These are phyloP conservation scores for Paramecium sonneborni DNA, from an alignment of 73 alveolate genomes.

Conservation along the genomic window DNA sequence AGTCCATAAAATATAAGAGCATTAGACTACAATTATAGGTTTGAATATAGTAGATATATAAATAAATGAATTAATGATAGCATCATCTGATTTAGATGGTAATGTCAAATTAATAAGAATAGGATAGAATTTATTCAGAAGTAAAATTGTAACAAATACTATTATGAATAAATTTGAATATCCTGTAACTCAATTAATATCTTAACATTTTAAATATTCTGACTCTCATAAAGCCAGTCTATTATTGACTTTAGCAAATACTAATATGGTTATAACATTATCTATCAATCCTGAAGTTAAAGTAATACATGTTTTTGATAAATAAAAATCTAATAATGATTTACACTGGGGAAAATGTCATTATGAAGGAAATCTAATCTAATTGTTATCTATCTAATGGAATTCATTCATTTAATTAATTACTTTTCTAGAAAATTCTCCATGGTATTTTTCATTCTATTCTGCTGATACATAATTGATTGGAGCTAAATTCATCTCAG, in stretches of 20 bases:
- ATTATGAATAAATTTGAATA: not conserved
- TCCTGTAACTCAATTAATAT: constrained; percentile 1
- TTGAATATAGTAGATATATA: not conserved
- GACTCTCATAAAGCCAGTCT: not conserved
- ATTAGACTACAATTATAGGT: not conserved
- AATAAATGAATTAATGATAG: not conserved
- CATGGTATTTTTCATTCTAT: constrained; percentile 30
- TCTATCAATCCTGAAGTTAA: not conserved
- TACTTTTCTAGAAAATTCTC: not conserved
- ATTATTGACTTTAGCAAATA: not conserved
- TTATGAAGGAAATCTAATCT: not conserved
- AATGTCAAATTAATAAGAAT: not conserved
- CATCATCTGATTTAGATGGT: constrained; percentile 32
- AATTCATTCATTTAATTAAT: constrained; percentile 29
- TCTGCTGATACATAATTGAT: not conserved
- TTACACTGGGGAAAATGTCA: not conserved
- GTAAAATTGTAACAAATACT: not conserved
- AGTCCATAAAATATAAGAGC: not conserved
- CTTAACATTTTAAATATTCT: not conserved
- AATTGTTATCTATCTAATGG: constrained; percentile 27
- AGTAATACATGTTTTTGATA: constrained; percentile 25
- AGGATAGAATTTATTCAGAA: not conserved
- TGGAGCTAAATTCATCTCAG: not conserved
- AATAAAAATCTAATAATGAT: constrained; percentile 14
- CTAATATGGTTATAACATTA: not conserved